These are phyloP conservation scores for Pestalotiopsis sp. DNA, from an alignment of 2,329 filamentous ascomycete species.

Conservation along the genomic window DNA sequence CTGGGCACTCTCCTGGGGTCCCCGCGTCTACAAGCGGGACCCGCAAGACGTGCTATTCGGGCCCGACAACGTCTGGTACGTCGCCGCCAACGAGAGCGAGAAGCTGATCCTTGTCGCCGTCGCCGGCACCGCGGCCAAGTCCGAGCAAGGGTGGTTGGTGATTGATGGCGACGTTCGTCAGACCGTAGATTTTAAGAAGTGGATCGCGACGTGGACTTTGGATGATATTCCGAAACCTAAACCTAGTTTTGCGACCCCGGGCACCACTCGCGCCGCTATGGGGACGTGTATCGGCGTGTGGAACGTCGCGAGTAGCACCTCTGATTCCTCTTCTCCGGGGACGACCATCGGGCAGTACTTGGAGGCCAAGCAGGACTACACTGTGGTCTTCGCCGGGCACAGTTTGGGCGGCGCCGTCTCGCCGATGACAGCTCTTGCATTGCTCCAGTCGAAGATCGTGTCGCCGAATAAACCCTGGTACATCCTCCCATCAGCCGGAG, in stretches of 20 bases:
- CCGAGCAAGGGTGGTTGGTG: background rate
- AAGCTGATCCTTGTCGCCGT: background rate
- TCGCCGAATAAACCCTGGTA: background rate
- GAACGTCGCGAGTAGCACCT: background rate
- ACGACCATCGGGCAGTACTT: slow-evolving; percentile 4
- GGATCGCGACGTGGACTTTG: background rate
- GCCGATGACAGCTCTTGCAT: background rate
- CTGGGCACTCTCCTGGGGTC: slow-evolving; percentile 6
- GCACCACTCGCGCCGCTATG: background rate
- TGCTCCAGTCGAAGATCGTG: background rate
- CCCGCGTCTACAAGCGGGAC: background rate
- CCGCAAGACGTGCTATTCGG: background rate
- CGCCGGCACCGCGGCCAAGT: background rate
- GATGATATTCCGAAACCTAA: background rate
- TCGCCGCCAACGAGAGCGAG: background rate
- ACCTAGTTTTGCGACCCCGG: background rate
- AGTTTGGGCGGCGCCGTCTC: slow-evolving; percentile 4
- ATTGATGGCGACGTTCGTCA: background rate
- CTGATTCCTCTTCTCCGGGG: background rate
- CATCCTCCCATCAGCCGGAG: slow-evolving; percentile 1
- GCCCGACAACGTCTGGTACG: slow-evolving; percentile 4
- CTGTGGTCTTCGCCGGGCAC: slow-evolving; percentile 6
- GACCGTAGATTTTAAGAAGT: background rate
- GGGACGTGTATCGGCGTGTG: background rate
- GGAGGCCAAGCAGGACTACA: background rate